Percentiles rank a stretch among this genome's conserved stretches.
phyloP scores from a whole-genome alignment of 2,329 filamentous ascomycete species.

The Trichophyton benhamiae region DNA sequence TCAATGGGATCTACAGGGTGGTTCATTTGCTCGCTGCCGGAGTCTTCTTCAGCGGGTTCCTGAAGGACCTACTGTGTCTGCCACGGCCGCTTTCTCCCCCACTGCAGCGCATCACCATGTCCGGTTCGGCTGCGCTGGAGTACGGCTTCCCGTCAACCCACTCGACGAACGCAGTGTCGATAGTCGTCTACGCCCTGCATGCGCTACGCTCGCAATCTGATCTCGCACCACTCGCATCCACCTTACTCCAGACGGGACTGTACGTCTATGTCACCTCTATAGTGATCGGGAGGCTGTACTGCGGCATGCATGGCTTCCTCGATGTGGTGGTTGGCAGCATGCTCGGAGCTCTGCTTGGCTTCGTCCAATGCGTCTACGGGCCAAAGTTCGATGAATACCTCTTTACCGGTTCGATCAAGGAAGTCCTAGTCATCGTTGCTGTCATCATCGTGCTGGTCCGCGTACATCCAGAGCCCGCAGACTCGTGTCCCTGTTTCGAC shows the following conservation, averaged over 20 bases:
- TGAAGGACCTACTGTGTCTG: slow-evolving; percentile 89
- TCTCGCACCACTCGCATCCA: slow-evolving; percentile 46
- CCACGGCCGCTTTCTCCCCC: slow-evolving; percentile 86
- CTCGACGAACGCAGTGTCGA: slow-evolving; percentile 91
- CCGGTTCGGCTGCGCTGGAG: slow-evolving; percentile 82
- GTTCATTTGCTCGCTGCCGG: slow-evolving; percentile 65
- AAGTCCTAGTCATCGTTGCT: slow-evolving; percentile 51
- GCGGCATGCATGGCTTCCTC: slow-evolving; percentile 95
- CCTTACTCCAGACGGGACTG: slow-evolving; percentile 53
- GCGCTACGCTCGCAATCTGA: slow-evolving; percentile 54
- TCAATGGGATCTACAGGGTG: slow-evolving; percentile 23
- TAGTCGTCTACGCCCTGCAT: slow-evolving; percentile 71
- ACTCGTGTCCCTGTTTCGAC: slow-evolving; percentile 94
- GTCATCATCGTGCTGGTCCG: slow-evolving; percentile 65
- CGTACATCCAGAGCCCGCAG: slow-evolving; percentile 87
- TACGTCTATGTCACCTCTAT: slow-evolving; percentile 86
- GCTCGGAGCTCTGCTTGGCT: slow-evolving; percentile 56
- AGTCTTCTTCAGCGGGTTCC: slow-evolving; percentile 79
- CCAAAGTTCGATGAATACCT: slow-evolving; percentile 58
- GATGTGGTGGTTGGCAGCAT: slow-evolving; percentile 73
- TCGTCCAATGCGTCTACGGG: slow-evolving; percentile 44
- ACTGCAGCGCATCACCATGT: slow-evolving; percentile 77
- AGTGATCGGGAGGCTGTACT: slow-evolving; percentile 82
- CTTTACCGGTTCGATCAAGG: slow-evolving; percentile 50
- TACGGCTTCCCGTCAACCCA: slow-evolving; percentile 97